Evolutionary conservation across 225 moss, liverwort and hornwort species (phyloP).

Genomic region (Bryoerythrophyllum caledonicum): DNA sequence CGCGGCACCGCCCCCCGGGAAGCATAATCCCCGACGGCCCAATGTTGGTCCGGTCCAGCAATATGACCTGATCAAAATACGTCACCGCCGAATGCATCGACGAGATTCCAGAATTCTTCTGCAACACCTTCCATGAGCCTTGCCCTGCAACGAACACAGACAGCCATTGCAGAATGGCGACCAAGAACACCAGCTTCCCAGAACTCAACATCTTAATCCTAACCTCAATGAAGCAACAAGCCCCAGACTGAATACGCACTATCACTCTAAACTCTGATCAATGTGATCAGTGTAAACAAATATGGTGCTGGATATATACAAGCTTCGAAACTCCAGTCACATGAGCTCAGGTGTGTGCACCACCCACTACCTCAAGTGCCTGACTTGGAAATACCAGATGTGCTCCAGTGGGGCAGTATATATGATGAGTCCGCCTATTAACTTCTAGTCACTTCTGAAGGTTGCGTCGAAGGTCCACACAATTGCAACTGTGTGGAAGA

Average conservation of each 20-base stretch:
- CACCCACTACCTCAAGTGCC: neutral
- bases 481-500: too few species aligned
- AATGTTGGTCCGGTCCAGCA: slow-evolving; percentile 35
- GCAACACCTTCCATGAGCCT: slow-evolving; percentile 24
- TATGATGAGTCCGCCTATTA: neutral
- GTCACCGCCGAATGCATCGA: slow-evolving; percentile 26
- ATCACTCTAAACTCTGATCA: neutral
- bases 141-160: slow-evolving; percentile 1
- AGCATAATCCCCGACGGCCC: slow-evolving; percentile 27
- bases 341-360: neutral
- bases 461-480: neutral
- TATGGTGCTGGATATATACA: too few species aligned
- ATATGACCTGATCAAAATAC: neutral
- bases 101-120: slow-evolving; percentile 21
- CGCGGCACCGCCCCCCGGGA: slow-evolving; percentile 21
- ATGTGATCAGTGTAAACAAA: too few species aligned
- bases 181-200: neutral
- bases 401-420: neutral
- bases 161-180: slow-evolving; percentile 9
- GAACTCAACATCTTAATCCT: neutral
- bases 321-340: neutral
- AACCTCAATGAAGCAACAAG: neutral
- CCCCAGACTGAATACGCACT: neutral
- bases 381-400: neutral
- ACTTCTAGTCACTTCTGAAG: neutral